Percentiles rank a stretch among this genome's conserved stretches.
Evolutionary conservation across 2,329 filamentous ascomycete species (phyloP).

Genomic region (Hypoxylon sp.): DNA sequence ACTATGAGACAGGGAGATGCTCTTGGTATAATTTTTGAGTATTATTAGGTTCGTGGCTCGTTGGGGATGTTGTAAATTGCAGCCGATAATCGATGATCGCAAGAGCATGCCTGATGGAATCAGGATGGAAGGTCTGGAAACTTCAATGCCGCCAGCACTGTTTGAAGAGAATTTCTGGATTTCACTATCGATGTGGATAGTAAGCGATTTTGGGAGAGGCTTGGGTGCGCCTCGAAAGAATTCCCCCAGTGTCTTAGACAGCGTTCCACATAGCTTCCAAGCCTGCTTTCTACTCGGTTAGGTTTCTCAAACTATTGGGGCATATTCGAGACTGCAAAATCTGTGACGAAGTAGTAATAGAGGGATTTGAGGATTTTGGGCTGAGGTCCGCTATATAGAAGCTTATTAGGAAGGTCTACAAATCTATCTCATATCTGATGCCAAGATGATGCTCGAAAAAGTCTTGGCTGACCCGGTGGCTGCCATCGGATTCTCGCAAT

Average conservation of each 20-base stretch:
- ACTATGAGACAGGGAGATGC: slow-evolving; percentile 50
- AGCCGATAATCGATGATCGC: slow-evolving; percentile 12
- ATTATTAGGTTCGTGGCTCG: neutral
- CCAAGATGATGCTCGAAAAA: slow-evolving; percentile 12
- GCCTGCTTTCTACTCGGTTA: slow-evolving; percentile 7
- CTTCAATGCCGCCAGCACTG: slow-evolving; percentile 10
- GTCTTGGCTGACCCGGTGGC: slow-evolving; percentile 13
- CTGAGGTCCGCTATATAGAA: slow-evolving; percentile 12
- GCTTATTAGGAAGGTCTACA: slow-evolving; percentile 12
- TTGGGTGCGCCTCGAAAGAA: slow-evolving; percentile 26
- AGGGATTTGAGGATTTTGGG: slow-evolving; percentile 22
- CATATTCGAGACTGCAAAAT: slow-evolving; percentile 5
- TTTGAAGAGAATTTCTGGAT: slow-evolving; percentile 16
- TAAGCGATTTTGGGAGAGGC: slow-evolving; percentile 15
- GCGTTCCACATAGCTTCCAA: slow-evolving; percentile 30
- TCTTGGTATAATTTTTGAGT: slow-evolving; percentile 5
- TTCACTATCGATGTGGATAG: slow-evolving; percentile 12
- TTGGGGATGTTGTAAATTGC: neutral
- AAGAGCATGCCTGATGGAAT: slow-evolving; percentile 17
- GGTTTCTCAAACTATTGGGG: neutral
- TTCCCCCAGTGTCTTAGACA: slow-evolving; percentile 23
- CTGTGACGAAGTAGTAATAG: slow-evolving; percentile 18
- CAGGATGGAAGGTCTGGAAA: slow-evolving; percentile 25
- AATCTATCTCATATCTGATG: slow-evolving; percentile 7
- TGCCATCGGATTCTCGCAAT: slow-evolving; percentile 24